Conservation (phyloP, 768 basidiomycete species). For the Mycena chlorophos region DNA sequence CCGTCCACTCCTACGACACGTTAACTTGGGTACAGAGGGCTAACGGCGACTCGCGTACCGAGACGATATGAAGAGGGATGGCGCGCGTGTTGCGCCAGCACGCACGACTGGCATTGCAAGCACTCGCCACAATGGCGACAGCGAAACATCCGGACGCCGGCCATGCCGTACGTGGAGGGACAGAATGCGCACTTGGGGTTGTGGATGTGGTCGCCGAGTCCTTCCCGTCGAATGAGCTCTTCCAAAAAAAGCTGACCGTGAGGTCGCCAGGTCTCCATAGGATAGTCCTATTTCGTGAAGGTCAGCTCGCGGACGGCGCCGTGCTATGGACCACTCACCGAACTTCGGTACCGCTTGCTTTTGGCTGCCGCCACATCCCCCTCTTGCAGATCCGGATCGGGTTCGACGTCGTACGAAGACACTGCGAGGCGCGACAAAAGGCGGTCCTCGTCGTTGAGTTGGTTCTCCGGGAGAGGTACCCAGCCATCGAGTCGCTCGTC, state of each 20-base stretch:
- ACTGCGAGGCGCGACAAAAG: background rate
- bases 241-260: background rate
- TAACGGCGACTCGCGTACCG: background rate
- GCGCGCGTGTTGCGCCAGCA: background rate
- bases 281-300: background rate
- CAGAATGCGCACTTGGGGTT: background rate
- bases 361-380: background rate
- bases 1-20: background rate
- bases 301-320: no score
- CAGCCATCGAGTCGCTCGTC: background rate
- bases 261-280: background rate
- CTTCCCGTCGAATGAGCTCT: background rate
- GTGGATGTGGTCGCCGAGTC: background rate
- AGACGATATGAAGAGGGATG: background rate
- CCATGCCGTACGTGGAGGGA: background rate
- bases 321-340: background rate
- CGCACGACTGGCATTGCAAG: background rate
- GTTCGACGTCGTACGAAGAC: background rate
- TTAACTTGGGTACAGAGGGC: background rate
- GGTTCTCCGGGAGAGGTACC: background rate
- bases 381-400: background rate
- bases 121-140: slow-evolving; percentile 1
- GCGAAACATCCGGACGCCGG: background rate
- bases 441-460: background rate
- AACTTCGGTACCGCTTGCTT: background rate